Conservation (phyloP, 2,329 filamentous ascomycete genomes). For the Stagonosporopsis rhizophila region DNA sequence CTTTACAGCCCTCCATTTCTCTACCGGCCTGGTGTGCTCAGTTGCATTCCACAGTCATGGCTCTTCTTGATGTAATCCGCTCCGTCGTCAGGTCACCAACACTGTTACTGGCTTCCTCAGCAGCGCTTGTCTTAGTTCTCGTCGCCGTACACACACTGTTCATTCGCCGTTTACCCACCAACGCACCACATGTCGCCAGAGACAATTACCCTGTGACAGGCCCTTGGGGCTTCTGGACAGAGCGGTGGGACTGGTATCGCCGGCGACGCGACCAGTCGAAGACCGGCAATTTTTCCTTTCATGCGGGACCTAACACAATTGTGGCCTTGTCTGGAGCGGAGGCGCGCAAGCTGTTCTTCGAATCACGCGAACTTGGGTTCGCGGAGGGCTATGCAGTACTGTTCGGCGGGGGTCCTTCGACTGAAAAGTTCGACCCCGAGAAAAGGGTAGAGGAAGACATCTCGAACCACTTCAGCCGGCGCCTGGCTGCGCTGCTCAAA, state of each 20-base stretch:
- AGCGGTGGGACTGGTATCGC: slow-evolving; percentile 55
- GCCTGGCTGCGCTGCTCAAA: slow-evolving; percentile 33
- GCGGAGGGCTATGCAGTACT: slow-evolving; percentile 49
- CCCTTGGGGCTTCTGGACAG: slow-evolving; percentile 56
- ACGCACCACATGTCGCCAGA: slow-evolving; percentile 30
- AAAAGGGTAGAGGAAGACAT: slow-evolving; percentile 22
- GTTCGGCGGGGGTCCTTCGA: slow-evolving; percentile 30
- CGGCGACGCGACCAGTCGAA: slow-evolving; percentile 39
- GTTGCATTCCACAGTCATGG: slow-evolving; percentile 10
- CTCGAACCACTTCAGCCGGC: slow-evolving; percentile 32
- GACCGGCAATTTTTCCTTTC: slow-evolving; percentile 59
- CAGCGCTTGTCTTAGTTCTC: slow-evolving; percentile 21
- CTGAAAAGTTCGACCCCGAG: slow-evolving; percentile 20
- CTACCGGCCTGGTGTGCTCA: background rate
- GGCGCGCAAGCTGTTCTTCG: slow-evolving; percentile 55
- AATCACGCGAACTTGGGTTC: slow-evolving; percentile 55
- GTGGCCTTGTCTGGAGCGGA: slow-evolving; percentile 55
- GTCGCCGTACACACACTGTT: slow-evolving; percentile 24
- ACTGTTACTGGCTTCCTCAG: slow-evolving; percentile 17
- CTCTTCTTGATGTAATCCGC: slow-evolving; percentile 9
- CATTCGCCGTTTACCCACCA: slow-evolving; percentile 28
- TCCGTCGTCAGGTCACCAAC: slow-evolving; percentile 17
- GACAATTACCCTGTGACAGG: slow-evolving; percentile 54
- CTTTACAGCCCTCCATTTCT: background rate
- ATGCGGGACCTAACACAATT: slow-evolving; percentile 55